A percentile compares a stretch with the other conserved stretches of the same genome.
phyloP scores from a whole-genome alignment of 2,329 filamentous ascomycete genomes.

The Aspergillus quadricinctus region DNA sequence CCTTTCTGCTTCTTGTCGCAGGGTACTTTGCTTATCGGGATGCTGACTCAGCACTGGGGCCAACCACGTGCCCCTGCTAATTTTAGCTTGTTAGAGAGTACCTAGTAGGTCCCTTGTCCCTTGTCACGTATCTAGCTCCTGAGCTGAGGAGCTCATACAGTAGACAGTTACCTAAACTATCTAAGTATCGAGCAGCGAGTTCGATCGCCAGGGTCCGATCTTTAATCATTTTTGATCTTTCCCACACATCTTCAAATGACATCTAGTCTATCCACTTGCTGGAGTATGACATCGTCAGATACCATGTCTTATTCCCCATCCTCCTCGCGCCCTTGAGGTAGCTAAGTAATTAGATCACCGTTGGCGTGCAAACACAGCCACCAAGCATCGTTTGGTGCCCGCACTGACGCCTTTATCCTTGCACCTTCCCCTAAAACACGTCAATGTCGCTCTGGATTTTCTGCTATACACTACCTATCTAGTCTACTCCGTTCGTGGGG shows the following conservation, averaged over 20 bases:
- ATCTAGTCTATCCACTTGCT: neutral
- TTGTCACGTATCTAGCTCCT: too few relatives aligned
- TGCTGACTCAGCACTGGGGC: slow-evolving; percentile 1
- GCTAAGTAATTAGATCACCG: neutral
- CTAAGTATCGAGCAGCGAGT: neutral
- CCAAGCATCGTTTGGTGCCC: neutral
- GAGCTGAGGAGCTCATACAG: too few relatives aligned
- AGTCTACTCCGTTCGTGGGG: neutral
- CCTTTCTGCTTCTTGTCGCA: neutral
- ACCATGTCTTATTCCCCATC: neutral
- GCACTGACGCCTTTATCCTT: neutral
- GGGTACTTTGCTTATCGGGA: neutral
- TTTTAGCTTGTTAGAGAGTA: slow-evolving; percentile 9
- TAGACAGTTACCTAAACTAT: too few relatives aligned
- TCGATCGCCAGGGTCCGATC: neutral
- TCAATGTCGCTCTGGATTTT: neutral
- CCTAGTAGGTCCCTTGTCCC: too few relatives aligned
- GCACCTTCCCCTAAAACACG: neutral
- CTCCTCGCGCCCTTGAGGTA: neutral
- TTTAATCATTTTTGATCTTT: neutral
- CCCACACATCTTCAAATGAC: neutral
- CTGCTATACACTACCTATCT: neutral
- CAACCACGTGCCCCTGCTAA: slow-evolving; percentile 15
- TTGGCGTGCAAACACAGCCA: neutral
- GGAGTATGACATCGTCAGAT: neutral